A percentile compares a stretch with the other conserved stretches of the same genome.
Evolutionary conservation across 257 asterid genomes (phyloP).

Genomic region (Przewalskia tangutica): DNA sequence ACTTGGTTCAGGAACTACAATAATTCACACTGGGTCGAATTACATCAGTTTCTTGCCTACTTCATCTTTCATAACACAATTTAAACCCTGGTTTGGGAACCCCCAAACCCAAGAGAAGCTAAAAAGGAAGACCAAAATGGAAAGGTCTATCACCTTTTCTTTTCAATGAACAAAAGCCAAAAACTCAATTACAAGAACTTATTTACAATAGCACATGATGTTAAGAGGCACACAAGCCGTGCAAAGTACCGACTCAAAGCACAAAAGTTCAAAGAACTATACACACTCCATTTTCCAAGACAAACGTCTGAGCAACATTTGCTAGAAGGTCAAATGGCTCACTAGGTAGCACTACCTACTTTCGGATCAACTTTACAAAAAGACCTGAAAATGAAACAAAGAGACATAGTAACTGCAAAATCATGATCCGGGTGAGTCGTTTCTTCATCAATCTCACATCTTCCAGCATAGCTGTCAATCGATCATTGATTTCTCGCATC

Average conservation of each 20-base stretch:
- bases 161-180: not conserved
- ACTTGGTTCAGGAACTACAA: not conserved
- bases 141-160: not conserved
- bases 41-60: not conserved
- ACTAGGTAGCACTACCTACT: not conserved
- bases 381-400: conserved; percentile 4
- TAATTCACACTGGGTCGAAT: not conserved
- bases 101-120: not conserved
- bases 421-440: conserved; percentile 4
- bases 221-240: not conserved
- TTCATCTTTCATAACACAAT: not conserved
- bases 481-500: conserved; percentile 6
- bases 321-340: not conserved
- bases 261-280: not conserved
- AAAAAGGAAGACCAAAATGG: not conserved
- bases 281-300: not conserved
- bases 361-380: conserved; percentile 5
- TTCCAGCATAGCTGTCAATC: conserved; percentile 6
- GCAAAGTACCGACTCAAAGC: not conserved
- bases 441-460: conserved; percentile 13
- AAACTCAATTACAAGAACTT: not conserved
- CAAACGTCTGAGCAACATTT: not conserved
- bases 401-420: conserved; percentile 3
- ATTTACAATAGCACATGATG: not conserved
- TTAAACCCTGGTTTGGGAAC: not conserved